Evolutionary conservation across 2,329 filamentous ascomycete species (phyloP).

Genomic region (Pseudogymnoascus sp.): DNA sequence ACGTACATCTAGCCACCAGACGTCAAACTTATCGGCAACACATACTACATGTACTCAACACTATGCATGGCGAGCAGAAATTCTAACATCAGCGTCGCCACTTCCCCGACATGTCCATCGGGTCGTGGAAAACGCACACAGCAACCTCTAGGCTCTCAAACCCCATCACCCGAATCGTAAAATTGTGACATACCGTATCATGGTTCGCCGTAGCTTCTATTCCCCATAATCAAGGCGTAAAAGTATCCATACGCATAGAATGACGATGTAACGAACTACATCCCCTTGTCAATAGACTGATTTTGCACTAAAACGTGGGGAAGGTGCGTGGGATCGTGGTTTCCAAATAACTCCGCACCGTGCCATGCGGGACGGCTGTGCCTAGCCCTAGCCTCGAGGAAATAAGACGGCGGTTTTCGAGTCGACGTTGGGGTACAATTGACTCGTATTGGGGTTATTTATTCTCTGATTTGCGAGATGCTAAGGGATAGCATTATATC

Average conservation of each 20-base stretch:
- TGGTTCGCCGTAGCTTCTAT: neutral
- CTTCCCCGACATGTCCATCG: slow-evolving; percentile 39
- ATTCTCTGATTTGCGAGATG: too few species aligned
- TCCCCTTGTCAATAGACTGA: neutral
- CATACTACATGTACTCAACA: slow-evolving; percentile 54
- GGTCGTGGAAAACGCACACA: slow-evolving; percentile 54
- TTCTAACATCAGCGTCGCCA: slow-evolving; percentile 45
- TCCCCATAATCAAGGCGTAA: neutral
- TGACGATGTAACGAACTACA: too few species aligned
- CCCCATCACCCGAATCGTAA: neutral
- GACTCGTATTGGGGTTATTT: too few species aligned
- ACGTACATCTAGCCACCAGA: slow-evolving; percentile 51
- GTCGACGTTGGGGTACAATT: too few species aligned
- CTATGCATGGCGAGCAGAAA: slow-evolving; percentile 40
- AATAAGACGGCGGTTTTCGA: too few species aligned
- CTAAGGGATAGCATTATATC: too few species aligned
- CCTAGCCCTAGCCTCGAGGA: too few species aligned
- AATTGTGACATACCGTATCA: neutral
- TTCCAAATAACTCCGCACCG: neutral
- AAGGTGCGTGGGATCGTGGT: neutral
- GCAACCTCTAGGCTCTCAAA: neutral
- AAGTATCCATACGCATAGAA: neutral
- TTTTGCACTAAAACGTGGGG: neutral
- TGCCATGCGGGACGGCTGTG: too few species aligned
- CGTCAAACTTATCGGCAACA: slow-evolving; percentile 45